Evolutionary conservation across 2,329 filamentous ascomycete genomes (phyloP), one percentile per base, ranked within the genome.

Genomic region (Annulohypoxylon truncatum): DNA sequence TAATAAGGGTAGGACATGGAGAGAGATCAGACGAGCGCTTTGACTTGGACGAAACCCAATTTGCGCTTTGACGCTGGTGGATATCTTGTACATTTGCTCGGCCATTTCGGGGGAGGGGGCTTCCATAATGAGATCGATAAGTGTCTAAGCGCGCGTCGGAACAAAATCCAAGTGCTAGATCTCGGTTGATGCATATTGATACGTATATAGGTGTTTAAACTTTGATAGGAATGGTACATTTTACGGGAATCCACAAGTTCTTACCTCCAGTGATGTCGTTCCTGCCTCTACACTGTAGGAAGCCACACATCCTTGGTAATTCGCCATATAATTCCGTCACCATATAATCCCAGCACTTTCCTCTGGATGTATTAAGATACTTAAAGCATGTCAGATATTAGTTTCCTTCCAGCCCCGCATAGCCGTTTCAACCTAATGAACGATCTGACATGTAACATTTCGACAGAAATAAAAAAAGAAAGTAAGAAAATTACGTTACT

Each of bases 21-120:
- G 33, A 57, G 64, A 66, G 67, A 69, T 69, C 67, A 69, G 67
- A 69, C 64, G 60, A 69, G 64, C 67, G 67, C 67, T 69, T 69
- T 69, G 67, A 69, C 67, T 40, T 56, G 46, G 64, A 48, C 64
- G 67, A 69, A 67, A 67, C 67, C 47, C 53, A 69, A 69, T 67
- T 69, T 69, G 54, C 67, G 67, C 67, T 67, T 69, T 69, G 67
- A 69, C 67, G 42, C 48, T 8, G 35, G 22, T 63, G 15, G 9
- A 54, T 22, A 13, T 33, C 15, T 15, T 51, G 35, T 38, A 38
- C 15, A 35, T n/a, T n/a, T 29, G 3, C 40, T 61, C 67, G 67
- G 64, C 56, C 55, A 59, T 64, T 69, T 67, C 44, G 44, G 53
- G 20, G 60, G 59, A 42, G 38, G 38, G 29, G 33, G n/a, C 9